A percentile compares a stretch with the other conserved stretches of the same genome.
Evolutionary conservation across 805 yeast species (phyloP).

Genomic region (Pichia californica): DNA sequence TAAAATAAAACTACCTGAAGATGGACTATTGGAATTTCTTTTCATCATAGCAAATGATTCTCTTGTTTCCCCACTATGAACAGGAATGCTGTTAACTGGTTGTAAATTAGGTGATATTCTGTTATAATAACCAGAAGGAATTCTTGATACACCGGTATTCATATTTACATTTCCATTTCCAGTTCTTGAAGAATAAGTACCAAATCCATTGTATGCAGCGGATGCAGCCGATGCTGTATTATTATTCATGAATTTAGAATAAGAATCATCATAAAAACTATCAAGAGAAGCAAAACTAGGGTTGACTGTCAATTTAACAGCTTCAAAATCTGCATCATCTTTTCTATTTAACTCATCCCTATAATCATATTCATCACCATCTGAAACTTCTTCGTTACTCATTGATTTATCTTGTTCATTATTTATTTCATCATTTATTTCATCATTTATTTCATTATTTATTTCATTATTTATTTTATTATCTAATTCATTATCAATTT

Average conservation of each 20-base stretch:
- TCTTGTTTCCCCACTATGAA: neutral
- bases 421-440: neutral
- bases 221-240: neutral
- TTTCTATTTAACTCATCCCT: constrained; percentile 15
- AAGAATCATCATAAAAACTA: constrained; percentile 43
- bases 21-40: constrained; percentile 3
- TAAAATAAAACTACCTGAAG: neutral
- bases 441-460: neutral
- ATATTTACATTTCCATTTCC: no score
- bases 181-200: constrained; percentile 1
- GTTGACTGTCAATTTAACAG: constrained; percentile 30
- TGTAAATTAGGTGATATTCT: constrained; percentile 1
- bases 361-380: constrained; percentile 18
- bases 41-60: neutral
- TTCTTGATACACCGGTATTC: neutral
- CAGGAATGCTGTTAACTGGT: neutral
- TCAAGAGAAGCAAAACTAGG: constrained; percentile 77
- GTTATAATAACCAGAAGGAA: neutral
- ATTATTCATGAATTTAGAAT: constrained; percentile 10
- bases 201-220: neutral
- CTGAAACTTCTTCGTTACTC: no score
- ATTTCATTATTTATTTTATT: no score
- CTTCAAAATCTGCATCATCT: constrained; percentile 6
- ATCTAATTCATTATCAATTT: no score
- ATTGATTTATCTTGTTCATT: no score